A percentile compares a stretch with the other conserved stretches of the same genome.
phyloP scores from a whole-genome alignment of 345 rosid genomes.

The Aurinia saxatilis region DNA sequence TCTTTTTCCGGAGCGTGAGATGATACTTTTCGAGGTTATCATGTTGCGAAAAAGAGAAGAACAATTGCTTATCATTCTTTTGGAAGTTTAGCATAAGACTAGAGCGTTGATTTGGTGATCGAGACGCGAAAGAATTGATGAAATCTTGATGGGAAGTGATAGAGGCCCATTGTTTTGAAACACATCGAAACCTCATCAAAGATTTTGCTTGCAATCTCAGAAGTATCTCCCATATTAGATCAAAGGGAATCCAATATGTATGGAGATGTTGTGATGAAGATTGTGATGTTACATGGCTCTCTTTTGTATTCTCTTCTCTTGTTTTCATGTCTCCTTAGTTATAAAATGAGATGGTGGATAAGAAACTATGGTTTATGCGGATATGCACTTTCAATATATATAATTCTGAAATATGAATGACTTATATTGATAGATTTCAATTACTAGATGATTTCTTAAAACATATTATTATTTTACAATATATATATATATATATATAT shows the following conservation, averaged over 20 bases:
- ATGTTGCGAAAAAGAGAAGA: neutral
- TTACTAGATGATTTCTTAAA: too few relatives aligned
- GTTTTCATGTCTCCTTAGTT: neutral
- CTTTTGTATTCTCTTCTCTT: neutral
- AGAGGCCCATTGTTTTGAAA: conserved; percentile 11
- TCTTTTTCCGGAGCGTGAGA: neutral
- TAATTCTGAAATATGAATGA: too few relatives aligned
- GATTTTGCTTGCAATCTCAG: neutral
- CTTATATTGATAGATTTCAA: too few relatives aligned
- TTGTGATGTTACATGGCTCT: neutral
- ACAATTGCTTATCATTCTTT: neutral
- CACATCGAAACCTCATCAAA: conserved; percentile 7
- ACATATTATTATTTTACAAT: too few relatives aligned
- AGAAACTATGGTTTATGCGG: too few relatives aligned
- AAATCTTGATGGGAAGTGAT: neutral
- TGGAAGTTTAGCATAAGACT: conserved; percentile 1
- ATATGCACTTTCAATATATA: too few relatives aligned
- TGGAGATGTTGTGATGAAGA: neutral
- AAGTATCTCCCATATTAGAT: conserved; percentile 6
- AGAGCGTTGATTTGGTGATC: neutral
- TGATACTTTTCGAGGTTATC: neutral
- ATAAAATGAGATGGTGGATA: neutral
- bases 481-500: too few relatives aligned
- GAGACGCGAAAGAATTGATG: neutral
- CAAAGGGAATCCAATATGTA: neutral